Evolutionary conservation across 495 filamentous ascomycete genomes (phyloP), one percentile per base, ranked within the genome.

Genomic region (Podospora anserina): DNA sequence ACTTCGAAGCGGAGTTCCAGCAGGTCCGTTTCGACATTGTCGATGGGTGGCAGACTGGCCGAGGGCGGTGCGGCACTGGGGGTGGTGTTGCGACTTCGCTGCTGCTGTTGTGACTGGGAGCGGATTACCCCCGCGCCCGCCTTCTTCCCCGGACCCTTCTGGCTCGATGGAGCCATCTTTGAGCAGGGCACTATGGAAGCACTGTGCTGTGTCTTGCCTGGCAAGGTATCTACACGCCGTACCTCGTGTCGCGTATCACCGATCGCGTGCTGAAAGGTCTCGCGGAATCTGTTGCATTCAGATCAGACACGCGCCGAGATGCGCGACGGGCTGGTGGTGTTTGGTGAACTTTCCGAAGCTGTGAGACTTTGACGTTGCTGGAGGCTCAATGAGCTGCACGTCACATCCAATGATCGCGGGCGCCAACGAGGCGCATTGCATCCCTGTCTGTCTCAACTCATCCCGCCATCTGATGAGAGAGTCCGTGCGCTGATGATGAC

Each of bases 51-150:
- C 64, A 85, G 78, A 34, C 78, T 81, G 68, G 83, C 77, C 58
- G 76, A 82, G 63, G 80, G 75, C 27, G 85, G 78, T 55, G 83
- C 81, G 70, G 83, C 86, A 54, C 90, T 90, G 53, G 92, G 92
- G 3, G 92, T 96, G 13, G 92, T 93, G 78, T 95, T 94, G 72
- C 92, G 90, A 74, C 91, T 94, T 66, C 89, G 88, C 72, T 91
- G 91, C 69, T 76, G 75, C 61, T 77, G 88, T 69, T 91, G 91
- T 68, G 73, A 72, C 32, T 75, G 74, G 49, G 77, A 74, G 61
- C 87, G 89, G 66, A 92, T 89, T 61, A 82, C 85, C 71, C 89
- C 88, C 67, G 88, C 79, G 65, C 82, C 83, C 68, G 79, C 83
- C 73, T 87, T 88, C 85, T 93, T 93, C 71, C 89, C 86, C 69